Evolutionary conservation across 1,284 basidiomycete genomes (phyloP), one percentile per base, ranked within the genome.

Genomic region (Cryptococcus neoformans): DNA sequence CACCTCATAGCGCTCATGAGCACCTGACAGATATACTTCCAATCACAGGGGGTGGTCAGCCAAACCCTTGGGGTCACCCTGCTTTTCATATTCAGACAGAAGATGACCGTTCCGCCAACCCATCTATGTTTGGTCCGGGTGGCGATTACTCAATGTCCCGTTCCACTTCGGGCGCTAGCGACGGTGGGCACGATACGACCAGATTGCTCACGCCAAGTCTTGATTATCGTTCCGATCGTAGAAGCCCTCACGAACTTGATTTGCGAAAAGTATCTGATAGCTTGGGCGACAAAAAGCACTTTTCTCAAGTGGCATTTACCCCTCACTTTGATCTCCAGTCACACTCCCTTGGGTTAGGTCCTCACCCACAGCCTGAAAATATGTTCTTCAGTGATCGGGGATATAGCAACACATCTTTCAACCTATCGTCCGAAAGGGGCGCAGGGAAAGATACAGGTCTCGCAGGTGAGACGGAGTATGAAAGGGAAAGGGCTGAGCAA

Each of bases 261-360:
- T 53, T 71, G 16, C 64, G 69, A 44, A 71, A 73, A 51, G 65
- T 71, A 1, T 69, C 69, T 1, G 69, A 72, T 47, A 57, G 62
- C 16, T 62, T 72, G 3, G 66, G 63, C 10, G 50, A 53, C 7
- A 21, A 28, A 4, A 42, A 46, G n/a, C 44, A 48, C 28, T 41
- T 46, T n/a, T 45, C 50, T 8, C 54, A 55, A 6, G 47, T 55
- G n/a, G 42, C 49, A 1, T 58, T 55, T 37, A 55, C 53, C 8
- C 62, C 62, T 7, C 50, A 50, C 14, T 63, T 57, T 45, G 57
- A 64, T 44, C 49, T 60, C 4, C 57, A 63, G 28, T 36, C 53
- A 9, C 51, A 57, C 35, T 45, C 56, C 10, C 45, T 56, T 34
- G 51, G 55, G 10, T 5, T 59, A 5, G 55, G 36, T 11, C 60